phyloP scores from a whole-genome alignment of 768 basidiomycete genomes.

The Guyanaporus albipodus region DNA sequence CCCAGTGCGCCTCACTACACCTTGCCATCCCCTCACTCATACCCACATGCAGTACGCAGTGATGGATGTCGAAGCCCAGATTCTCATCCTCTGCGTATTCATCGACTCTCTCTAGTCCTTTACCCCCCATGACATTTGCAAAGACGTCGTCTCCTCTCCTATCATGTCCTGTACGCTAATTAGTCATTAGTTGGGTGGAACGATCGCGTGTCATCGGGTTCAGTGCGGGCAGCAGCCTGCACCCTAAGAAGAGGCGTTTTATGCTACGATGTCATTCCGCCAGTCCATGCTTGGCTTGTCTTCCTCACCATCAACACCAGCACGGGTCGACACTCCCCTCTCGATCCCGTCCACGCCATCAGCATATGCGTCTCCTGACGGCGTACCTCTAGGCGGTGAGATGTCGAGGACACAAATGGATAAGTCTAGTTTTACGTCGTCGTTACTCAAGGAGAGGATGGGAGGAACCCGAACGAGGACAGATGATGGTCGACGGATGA shows the following conservation, averaged over 20 bases:
- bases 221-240: conserved; percentile 49
- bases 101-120: no score
- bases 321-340: conserved; percentile 22
- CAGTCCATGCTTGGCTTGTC: conserved; percentile 28
- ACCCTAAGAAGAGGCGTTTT: conserved; percentile 14
- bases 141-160: no score
- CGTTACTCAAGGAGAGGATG: conserved; percentile 6
- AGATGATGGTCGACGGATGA: no score
- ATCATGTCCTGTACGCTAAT: no score
- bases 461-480: conserved; percentile 5
- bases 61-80: conserved; percentile 81
- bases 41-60: conserved; percentile 76
- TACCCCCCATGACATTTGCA: conserved; percentile 20
- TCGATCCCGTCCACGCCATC: conserved; percentile 31
- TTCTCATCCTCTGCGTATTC: conserved; percentile 78
- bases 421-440: conserved; percentile 11
- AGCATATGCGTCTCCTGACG: conserved; percentile 26
- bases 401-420: conserved; percentile 13
- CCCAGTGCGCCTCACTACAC: conserved; percentile 60
- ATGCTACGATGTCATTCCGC: conserved; percentile 9
- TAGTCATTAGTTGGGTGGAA: conserved; percentile 87
- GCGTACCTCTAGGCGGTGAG: conserved; percentile 24
- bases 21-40: neutral
- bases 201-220: conserved; percentile 74
- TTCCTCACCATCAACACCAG: conserved; percentile 30